Base-by-base conservation (phyloP, 2,329 filamentous ascomycete genomes). In the Aspergillus sp. region DNA sequence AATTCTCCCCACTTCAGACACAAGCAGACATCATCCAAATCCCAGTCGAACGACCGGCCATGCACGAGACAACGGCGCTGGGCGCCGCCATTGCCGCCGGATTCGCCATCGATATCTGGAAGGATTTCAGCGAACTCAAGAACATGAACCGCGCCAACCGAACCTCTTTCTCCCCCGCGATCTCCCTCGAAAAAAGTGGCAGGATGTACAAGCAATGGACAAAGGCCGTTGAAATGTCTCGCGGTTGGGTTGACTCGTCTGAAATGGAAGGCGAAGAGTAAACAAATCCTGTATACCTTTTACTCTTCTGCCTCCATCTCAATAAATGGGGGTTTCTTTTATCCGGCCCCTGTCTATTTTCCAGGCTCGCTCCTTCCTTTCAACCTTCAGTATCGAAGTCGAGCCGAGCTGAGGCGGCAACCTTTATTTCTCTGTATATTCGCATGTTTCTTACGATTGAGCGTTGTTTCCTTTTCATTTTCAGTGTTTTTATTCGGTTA, bases 1-100 rank as follows among this genome's bases (percentile, higher is more conserved):
- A 47, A 47, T 33, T 33, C n/a, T 33, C 17, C 46, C 33, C 34
- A 19, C 7, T 37, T 51, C 62, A 89, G 82, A 91, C 89, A 5
- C 92, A 96, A 82, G 89, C 92, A 61, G 89, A 96, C 76, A 84
- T 96, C 51, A 91, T 89, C 66, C 86, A 87, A 56, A 95, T 96
- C 65, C 89, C 88, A 27, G 89, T 96, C 59, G 86, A 93, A 72
- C 86, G 92, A 22, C 92, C 92, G 0, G 83, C 86, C 56, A 96
- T 96, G 92, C 88, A 90, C 57, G 92, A 96, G 79, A 96, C 91
- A 4, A 96, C 92, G 1, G 89, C 91, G 1, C 83, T 96, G 2
- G 92, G 92, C 24, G 91, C 92, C 13, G 92, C 92, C 48, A 93
- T 96, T 66, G 91, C 92, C 15, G 92, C 92, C 8, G 92, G 90